phyloP scores from a whole-genome alignment of 2,329 filamentous ascomycete species.

The Metarhizium sp. region DNA sequence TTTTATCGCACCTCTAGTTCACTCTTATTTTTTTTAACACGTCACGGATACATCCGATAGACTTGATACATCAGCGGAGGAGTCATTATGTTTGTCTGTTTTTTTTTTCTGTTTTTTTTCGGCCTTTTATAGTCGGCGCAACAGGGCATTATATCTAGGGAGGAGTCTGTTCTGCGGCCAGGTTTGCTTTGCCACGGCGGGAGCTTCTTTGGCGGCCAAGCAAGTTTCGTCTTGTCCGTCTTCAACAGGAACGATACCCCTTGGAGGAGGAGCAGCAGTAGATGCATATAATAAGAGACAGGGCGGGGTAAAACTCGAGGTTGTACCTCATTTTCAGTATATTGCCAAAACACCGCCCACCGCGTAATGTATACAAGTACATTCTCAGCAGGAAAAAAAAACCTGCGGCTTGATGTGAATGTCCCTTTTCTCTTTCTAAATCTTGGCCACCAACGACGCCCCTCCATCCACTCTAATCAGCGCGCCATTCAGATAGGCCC shows the following conservation, averaged over 20 bases:
- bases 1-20: background rate
- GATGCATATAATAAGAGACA: background rate
- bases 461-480: slow-evolving; percentile 55
- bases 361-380: no score
- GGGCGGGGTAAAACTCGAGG: background rate
- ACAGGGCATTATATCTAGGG: background rate
- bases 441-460: slow-evolving; percentile 32
- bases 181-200: background rate
- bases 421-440: slow-evolving; percentile 19
- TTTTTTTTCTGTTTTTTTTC: background rate
- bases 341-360: background rate
- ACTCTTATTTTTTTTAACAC: background rate
- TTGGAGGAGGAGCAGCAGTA: background rate
- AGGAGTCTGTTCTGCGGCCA: background rate
- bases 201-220: background rate
- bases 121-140: background rate
- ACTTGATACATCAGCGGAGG: background rate
- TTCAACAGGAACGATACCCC: slow-evolving; percentile 1
- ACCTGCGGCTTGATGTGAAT: background rate
- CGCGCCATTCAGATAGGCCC: slow-evolving; percentile 54
- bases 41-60: background rate
- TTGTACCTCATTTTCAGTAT: background rate
- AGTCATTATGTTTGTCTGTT: background rate
- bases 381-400: background rate
- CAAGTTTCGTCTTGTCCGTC: background rate